phyloP scores from a whole-genome alignment of 2,329 filamentous ascomycete genomes.

The Clonostachys chloroleuca region DNA sequence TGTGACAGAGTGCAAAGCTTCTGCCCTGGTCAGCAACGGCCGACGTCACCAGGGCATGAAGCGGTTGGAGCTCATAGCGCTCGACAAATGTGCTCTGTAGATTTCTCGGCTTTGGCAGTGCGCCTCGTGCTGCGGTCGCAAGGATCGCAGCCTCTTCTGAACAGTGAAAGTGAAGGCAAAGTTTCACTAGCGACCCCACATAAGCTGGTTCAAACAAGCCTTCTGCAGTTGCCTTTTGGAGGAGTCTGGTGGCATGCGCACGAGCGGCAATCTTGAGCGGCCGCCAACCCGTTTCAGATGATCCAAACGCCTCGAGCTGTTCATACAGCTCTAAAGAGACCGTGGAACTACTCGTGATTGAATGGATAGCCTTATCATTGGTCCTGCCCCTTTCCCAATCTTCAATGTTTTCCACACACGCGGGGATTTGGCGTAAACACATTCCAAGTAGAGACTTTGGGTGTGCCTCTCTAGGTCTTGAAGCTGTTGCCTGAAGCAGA shows the following conservation, averaged over 20 bases:
- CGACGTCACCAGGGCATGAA: neutral
- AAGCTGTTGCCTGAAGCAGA: conserved; percentile 18
- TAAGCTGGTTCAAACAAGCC: conserved; percentile 20
- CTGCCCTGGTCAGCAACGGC: neutral
- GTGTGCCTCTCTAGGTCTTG: conserved; percentile 9
- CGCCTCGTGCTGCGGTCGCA: conserved; percentile 1
- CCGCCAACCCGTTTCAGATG: conserved; percentile 19
- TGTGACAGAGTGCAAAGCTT: neutral
- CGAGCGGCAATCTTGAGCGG: conserved; percentile 24
- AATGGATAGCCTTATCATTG: neutral
- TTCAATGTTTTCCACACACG: conserved; percentile 21
- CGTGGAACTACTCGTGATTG: conserved; percentile 6
- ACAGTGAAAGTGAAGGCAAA: conserved; percentile 18
- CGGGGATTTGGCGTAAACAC: conserved; percentile 24
- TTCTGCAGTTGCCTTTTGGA: conserved; percentile 19
- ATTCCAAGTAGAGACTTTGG: conserved; percentile 26
- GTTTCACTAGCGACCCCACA: conserved; percentile 16
- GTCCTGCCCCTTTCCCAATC: conserved; percentile 18
- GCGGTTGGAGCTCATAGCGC: neutral
- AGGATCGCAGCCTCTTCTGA: conserved; percentile 18
- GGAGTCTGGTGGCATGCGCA: conserved; percentile 19
- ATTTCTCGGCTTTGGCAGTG: neutral
- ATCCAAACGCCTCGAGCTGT: conserved; percentile 24
- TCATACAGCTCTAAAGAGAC: conserved; percentile 22
- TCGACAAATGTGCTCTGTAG: neutral